Percentiles rank a stretch among this genome's conserved stretches.
Conservation (phyloP, 2,329 filamentous ascomycete species). For the Pseudopithomyces maydicus region DNA sequence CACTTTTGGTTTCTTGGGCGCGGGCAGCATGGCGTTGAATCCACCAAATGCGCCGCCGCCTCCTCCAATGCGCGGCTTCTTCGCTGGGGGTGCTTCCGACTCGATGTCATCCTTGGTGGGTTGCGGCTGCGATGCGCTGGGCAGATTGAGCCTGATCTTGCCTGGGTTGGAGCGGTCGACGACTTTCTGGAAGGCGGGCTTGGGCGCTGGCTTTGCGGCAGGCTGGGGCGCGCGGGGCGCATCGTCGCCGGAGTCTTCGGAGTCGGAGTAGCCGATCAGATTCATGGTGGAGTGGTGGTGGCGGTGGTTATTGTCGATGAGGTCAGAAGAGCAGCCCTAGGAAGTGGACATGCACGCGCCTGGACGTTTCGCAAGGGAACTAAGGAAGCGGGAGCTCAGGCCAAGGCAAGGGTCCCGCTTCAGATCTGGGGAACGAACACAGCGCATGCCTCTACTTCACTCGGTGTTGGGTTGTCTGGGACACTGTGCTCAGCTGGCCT, state of each 20-base stretch:
- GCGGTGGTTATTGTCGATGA: slow-evolving; percentile 11
- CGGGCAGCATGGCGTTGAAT: slow-evolving; percentile 85
- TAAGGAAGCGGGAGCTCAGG: slow-evolving; percentile 1
- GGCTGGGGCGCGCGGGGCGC: slow-evolving; percentile 36
- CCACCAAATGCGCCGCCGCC: slow-evolving; percentile 73
- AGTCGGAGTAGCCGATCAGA: slow-evolving; percentile 84
- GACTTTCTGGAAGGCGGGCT: slow-evolving; percentile 76
- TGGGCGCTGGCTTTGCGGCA: slow-evolving; percentile 49
- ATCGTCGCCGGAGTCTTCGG: slow-evolving; percentile 70
- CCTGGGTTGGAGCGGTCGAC: slow-evolving; percentile 80
- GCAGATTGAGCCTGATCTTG: slow-evolving; percentile 83
- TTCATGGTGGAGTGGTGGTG: slow-evolving; percentile 61
- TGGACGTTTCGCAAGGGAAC: neutral
- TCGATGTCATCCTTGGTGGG: slow-evolving; percentile 49
- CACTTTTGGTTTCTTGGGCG: slow-evolving; percentile 68
- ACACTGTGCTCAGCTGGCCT: slow-evolving; percentile 41
- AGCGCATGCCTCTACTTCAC: neutral
- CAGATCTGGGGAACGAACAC: neutral
- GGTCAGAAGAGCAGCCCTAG: slow-evolving; percentile 12
- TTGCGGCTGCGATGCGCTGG: slow-evolving; percentile 56
- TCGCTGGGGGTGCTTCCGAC: slow-evolving; percentile 61
- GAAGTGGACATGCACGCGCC: too few relatives aligned
- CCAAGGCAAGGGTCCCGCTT: slow-evolving; percentile 2
- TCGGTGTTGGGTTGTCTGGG: slow-evolving; percentile 6
- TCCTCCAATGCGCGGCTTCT: slow-evolving; percentile 68